phyloP scores from a whole-genome alignment of 768 basidiomycete genomes.

The Kwoniella dejecticola region DNA sequence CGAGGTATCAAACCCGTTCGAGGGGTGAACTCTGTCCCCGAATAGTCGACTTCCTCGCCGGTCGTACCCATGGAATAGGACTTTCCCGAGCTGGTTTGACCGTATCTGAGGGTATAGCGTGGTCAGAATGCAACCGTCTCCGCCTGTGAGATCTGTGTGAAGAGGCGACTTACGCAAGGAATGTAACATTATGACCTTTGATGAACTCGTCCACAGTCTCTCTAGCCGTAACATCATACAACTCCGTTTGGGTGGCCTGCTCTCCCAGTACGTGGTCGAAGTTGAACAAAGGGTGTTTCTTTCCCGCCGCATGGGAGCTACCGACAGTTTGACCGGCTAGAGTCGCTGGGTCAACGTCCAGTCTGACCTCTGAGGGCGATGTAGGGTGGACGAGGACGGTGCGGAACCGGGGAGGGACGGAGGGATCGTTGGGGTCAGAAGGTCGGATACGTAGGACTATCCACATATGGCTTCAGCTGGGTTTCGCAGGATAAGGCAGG shows the following conservation, averaged over 20 bases:
- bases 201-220: slow-evolving; percentile 61
- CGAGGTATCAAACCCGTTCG: slow-evolving; percentile 92
- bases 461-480: too few relatives aligned
- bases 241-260: slow-evolving; percentile 76
- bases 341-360: slow-evolving; percentile 64
- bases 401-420: slow-evolving; percentile 93
- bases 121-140: neutral
- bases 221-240: slow-evolving; percentile 77
- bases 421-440: slow-evolving; percentile 77
- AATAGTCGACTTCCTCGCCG: slow-evolving; percentile 76
- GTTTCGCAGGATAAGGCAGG: too few relatives aligned
- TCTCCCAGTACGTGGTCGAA: slow-evolving; percentile 94
- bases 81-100: slow-evolving; percentile 95
- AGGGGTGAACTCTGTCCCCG: slow-evolving; percentile 40
- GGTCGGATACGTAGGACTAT: slow-evolving; percentile 88
- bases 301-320: slow-evolving; percentile 7
- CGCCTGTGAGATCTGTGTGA: neutral
- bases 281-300: slow-evolving; percentile 65
- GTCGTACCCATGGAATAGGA: slow-evolving; percentile 97
- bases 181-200: slow-evolving; percentile 95
- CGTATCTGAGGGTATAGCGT: slow-evolving; percentile 62
- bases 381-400: slow-evolving; percentile 79
- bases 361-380: slow-evolving; percentile 73
- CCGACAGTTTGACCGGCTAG: slow-evolving; percentile 33
- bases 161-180: slow-evolving; percentile 68